Percentiles rank a stretch among this genome's conserved stretches.
Evolutionary conservation across 352 stramenopile species (phyloP).

Genomic region (Phytopythium aichiense): DNA sequence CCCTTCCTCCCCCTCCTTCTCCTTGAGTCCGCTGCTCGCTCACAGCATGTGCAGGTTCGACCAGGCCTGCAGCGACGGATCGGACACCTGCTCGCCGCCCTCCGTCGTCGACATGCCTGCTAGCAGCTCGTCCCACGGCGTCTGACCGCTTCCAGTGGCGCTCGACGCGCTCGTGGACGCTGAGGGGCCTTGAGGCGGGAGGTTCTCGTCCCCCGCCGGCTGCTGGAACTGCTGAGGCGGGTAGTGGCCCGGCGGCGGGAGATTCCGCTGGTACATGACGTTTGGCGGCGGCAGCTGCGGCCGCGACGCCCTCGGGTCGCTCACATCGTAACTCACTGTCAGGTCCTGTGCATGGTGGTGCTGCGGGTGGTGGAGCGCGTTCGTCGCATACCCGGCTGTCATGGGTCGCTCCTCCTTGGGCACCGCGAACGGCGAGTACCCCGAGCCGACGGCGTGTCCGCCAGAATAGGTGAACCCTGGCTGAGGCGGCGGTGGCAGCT

Average conservation of each 20-base stretch:
- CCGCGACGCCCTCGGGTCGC: constrained; percentile 9
- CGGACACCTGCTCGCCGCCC: constrained; percentile 29
- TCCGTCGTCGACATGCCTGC: constrained; percentile 62
- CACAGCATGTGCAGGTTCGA: constrained; percentile 76
- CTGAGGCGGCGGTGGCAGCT: constrained; percentile 23
- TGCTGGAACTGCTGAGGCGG: constrained; percentile 4
- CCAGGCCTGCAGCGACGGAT: constrained; percentile 61
- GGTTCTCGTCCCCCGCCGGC: constrained; percentile 1
- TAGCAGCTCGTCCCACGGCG: constrained; percentile 70
- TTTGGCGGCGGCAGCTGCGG: constrained; percentile 9
- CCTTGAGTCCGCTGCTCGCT: constrained; percentile 3
- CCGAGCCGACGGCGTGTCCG: not conserved
- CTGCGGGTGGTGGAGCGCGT: not conserved
- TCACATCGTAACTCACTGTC: constrained; percentile 9
- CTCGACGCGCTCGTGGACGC: not conserved
- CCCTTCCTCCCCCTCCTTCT: not conserved
- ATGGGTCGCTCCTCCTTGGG: constrained; percentile 12
- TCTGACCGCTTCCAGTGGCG: constrained; percentile 8
- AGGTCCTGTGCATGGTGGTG: not conserved
- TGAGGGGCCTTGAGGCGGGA: not conserved
- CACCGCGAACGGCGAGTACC: constrained; percentile 4
- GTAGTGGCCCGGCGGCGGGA: not conserved
- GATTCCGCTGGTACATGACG: constrained; percentile 6
- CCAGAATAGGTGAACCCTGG: constrained; percentile 6
- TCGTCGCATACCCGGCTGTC: not conserved